Base-by-base conservation (phyloP, 495 filamentous ascomycete genomes). In the Friedmanniomyces endolithicus region DNA sequence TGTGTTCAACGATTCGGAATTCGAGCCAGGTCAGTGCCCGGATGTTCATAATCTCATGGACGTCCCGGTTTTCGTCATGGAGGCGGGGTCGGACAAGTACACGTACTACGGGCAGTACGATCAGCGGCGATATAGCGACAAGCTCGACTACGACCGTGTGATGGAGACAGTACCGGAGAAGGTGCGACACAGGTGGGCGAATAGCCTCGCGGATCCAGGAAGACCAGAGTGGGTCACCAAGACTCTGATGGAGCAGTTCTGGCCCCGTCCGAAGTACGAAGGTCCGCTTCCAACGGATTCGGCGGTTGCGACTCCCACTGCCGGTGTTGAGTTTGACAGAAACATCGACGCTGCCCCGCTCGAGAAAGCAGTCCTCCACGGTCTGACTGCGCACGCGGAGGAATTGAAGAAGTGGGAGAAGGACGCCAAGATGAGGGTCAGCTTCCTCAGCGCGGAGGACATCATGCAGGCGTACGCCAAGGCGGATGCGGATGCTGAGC, bases 111-210 rank as follows among this genome's bases (percentile, higher is more conserved):
- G 68, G 22, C 52, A 63, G 25, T 71, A 71, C 54, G 52, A 41
- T 6, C 67, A 71, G 41, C 54, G 39, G 7, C 65, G 67, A 2
- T 68, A 60, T 63, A 61, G 52, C 33, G 68, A 71, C 39, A 66
- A 64, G 43, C 63, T 71, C 9, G 66, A 68, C 59, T 66, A 65
- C 46, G 67, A 71, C 34, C 53, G 58, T 34, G 54, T 67, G 49
- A 43, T 59, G 16, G 59, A 65, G 35, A 23, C n/a, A 6, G 66
- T 71, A 0, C 66, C 68, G 11, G 24, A 55, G 33, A 35, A 58
- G 1, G 62, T 68, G 11, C 65, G 64, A 33, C 16, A 39, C 39
- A 62, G 64, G 54, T 66, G 62, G 63, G 68, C 68, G 16, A 55
- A 68, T 23, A 40, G 58, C 33, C 62, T 71, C 27, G 48, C 52